These are phyloP conservation scores for Lentinula boryana DNA, from an alignment of 768 basidiomycete species.

Conservation along the genomic window DNA sequence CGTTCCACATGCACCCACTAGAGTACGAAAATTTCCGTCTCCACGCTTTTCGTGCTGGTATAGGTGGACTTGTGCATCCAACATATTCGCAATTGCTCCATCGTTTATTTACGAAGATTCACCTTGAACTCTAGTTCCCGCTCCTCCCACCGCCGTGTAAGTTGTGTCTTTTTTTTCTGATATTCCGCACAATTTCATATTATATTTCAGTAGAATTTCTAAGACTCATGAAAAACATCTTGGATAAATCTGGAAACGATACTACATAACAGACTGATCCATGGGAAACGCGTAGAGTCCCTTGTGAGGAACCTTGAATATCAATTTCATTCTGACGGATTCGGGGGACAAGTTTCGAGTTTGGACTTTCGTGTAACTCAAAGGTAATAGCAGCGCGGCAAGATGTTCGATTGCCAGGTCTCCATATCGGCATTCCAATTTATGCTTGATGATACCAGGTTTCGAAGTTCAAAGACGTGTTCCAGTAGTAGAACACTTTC, in stretches of 20 bases:
- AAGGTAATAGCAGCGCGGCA: too few relatives aligned
- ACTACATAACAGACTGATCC: not conserved
- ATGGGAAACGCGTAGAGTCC: not conserved
- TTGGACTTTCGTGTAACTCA: too few relatives aligned
- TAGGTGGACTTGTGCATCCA: not conserved
- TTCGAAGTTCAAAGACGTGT: not conserved
- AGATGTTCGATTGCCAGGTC: too few relatives aligned
- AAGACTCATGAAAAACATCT: not conserved
- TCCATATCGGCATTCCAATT: too few relatives aligned
- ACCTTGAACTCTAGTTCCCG: not conserved
- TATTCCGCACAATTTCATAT: not conserved
- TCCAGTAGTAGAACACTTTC: not conserved
- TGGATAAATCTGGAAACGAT: not conserved
- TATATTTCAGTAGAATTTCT: not conserved
- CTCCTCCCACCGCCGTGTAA: not conserved
- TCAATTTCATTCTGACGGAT: too few relatives aligned
- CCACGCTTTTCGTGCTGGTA: not conserved
- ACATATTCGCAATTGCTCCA: not conserved
- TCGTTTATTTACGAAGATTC: not conserved
- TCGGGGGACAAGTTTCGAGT: too few relatives aligned
- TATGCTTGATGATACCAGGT: too few relatives aligned
- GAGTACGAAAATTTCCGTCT: not conserved
- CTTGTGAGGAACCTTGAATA: too few relatives aligned
- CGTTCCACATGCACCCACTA: not conserved
- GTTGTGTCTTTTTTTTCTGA: not conserved